Conservation (phyloP, 768 basidiomycete species). For the Auricularia auricula-judae region DNA sequence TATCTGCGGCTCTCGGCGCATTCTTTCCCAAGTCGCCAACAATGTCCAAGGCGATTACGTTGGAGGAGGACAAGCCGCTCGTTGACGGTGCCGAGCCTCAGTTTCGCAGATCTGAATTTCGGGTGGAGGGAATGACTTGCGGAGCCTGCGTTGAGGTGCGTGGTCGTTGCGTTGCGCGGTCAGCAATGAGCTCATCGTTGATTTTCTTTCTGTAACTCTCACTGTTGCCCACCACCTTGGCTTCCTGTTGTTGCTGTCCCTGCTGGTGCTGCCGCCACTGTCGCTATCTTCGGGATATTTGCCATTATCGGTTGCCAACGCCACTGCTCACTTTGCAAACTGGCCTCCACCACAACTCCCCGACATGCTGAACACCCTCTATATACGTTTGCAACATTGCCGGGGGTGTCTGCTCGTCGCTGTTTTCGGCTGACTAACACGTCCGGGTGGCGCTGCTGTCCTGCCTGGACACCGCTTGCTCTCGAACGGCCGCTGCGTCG, state of each 20-base stretch:
- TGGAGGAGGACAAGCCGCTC: conserved; percentile 3
- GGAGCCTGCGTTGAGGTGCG: conserved; percentile 79
- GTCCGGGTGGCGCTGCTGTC: too few relatives aligned
- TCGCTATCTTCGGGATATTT: too few relatives aligned
- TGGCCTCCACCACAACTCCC: background rate
- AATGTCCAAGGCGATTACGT: background rate
- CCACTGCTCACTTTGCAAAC: too few relatives aligned
- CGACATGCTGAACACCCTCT: background rate
- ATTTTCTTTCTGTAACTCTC: background rate
- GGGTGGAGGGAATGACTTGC: conserved; percentile 87
- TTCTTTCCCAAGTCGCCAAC: conserved; percentile 1
- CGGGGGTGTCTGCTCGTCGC: too few relatives aligned
- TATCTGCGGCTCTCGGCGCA: conserved; percentile 3
- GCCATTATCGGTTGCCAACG: too few relatives aligned
- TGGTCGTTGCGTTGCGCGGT: background rate
- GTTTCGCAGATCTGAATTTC: conserved; percentile 52
- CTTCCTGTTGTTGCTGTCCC: too few relatives aligned
- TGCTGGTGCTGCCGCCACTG: too few relatives aligned
- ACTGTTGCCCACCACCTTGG: too few relatives aligned
- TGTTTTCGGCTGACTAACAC: too few relatives aligned
- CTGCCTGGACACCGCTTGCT: too few relatives aligned
- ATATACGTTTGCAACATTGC: too few relatives aligned
- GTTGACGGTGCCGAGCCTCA: conserved; percentile 1
- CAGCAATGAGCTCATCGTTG: background rate
- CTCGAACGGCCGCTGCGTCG: too few relatives aligned